Conservation (phyloP, 2,329 filamentous ascomycete species). For the Penicillium sp. region DNA sequence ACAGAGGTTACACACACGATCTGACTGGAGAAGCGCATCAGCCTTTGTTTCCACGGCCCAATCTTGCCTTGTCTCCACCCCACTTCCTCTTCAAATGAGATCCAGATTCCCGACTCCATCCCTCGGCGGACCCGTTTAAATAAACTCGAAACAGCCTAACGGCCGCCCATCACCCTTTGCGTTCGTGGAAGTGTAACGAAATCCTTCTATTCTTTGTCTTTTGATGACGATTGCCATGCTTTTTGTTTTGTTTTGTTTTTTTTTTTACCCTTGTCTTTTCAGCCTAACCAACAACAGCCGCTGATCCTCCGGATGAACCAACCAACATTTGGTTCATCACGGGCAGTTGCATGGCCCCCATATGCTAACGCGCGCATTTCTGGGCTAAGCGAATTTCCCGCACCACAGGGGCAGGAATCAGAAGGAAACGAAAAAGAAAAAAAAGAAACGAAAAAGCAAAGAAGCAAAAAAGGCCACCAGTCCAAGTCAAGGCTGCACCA, state of each 20-base stretch:
- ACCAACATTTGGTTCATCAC: not conserved
- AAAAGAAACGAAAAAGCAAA: not conserved
- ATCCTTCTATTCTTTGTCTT: not conserved
- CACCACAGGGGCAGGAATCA: not conserved
- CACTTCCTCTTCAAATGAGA: constrained; percentile 1
- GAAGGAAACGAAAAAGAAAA: not conserved
- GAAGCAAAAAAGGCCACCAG: not conserved
- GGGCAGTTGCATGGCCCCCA: not conserved
- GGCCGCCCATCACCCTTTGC: constrained; percentile 23
- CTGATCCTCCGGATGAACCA: constrained; percentile 1
- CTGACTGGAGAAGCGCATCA: not conserved
- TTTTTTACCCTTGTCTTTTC: not conserved
- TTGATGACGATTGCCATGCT: not conserved
- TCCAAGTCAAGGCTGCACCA: constrained; percentile 5
- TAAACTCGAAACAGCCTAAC: constrained; percentile 46
- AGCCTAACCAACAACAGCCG: not conserved
- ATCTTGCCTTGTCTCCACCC: constrained; percentile 7
- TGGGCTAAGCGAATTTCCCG: not conserved
- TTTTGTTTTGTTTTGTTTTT: not conserved
- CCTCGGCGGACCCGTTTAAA: constrained; percentile 27
- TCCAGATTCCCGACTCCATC: constrained; percentile 9
- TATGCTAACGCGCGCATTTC: not conserved
- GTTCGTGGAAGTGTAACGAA: constrained; percentile 19
- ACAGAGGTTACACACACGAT: constrained; percentile 16
- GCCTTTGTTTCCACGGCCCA: constrained; percentile 22